Evolutionary conservation across 2,329 filamentous ascomycete genomes (phyloP).

Genomic region (Didymella sp.): DNA sequence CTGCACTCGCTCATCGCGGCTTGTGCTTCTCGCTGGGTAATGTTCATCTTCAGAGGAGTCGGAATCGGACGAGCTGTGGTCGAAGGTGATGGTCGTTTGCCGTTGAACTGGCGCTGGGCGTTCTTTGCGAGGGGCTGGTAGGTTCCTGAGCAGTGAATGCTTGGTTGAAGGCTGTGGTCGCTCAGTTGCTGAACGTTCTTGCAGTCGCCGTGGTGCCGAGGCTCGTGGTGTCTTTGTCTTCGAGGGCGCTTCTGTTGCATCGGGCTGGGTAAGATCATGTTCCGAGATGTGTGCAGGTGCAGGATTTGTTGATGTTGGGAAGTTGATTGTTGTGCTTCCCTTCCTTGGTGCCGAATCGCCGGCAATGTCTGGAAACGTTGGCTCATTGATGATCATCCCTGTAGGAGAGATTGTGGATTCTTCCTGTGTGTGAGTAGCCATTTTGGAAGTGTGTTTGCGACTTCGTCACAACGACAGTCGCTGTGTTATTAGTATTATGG

Average conservation of each 20-base stretch:
- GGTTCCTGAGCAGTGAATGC: slow-evolving; percentile 31
- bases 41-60: slow-evolving; percentile 36
- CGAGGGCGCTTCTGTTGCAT: neutral
- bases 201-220: slow-evolving; percentile 27
- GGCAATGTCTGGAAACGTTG: slow-evolving; percentile 14
- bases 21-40: slow-evolving; percentile 25
- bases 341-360: neutral
- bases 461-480: slow-evolving; percentile 1
- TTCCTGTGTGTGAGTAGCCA: slow-evolving; percentile 5
- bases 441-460: neutral
- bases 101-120: slow-evolving; percentile 26
- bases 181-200: slow-evolving; percentile 42
- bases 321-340: slow-evolving; percentile 7
- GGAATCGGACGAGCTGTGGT: slow-evolving; percentile 28
- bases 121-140: slow-evolving; percentile 20
- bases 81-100: slow-evolving; percentile 40
- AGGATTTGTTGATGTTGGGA: slow-evolving; percentile 8
- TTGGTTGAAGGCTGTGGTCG: slow-evolving; percentile 35
- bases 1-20: slow-evolving; percentile 22
- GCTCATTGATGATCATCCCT: slow-evolving; percentile 18
- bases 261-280: slow-evolving; percentile 1
- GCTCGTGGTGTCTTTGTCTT: neutral
- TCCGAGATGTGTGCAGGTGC: slow-evolving; percentile 13
- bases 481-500: slow-evolving; percentile 5
- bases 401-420: slow-evolving; percentile 9